Evolutionary conservation across 495 filamentous ascomycete species (phyloP).

Genomic region (Saxophila tyrrhenica): DNA sequence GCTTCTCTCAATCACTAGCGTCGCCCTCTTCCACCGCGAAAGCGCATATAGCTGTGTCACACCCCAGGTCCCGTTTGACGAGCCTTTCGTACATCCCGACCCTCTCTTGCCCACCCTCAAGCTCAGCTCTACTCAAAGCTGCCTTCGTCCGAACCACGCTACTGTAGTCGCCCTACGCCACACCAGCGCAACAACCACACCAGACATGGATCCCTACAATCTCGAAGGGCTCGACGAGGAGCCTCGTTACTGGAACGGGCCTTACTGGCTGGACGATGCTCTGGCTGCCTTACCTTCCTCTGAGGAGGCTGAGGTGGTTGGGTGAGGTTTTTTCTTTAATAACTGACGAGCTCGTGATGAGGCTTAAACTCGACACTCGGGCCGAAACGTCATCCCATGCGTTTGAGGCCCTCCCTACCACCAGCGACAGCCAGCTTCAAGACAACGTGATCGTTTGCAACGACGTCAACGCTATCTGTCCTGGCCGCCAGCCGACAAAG

Average conservation of each 20-base stretch:
- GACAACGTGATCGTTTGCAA: not conserved
- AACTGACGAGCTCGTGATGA: not conserved
- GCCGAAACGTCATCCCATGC: no score
- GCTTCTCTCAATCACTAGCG: no score
- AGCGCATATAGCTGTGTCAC: not conserved
- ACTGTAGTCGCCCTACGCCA: not conserved
- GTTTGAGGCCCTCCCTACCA: no score
- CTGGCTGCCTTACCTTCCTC: not conserved
- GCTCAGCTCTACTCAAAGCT: not conserved
- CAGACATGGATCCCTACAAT: not conserved
- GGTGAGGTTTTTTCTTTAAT: slow-evolving; percentile 1
- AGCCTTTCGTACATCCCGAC: not conserved
- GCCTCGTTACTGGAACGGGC: not conserved
- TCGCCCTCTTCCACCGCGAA: not conserved
- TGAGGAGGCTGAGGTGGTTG: not conserved
- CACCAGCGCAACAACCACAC: not conserved
- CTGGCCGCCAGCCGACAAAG: slow-evolving; percentile 1
- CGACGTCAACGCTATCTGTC: not conserved
- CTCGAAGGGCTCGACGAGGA: not conserved
- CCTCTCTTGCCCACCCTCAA: not conserved
- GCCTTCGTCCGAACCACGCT: not conserved
- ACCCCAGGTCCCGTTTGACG: not conserved
- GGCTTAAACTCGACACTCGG: not conserved
- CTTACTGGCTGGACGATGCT: slow-evolving; percentile 1
- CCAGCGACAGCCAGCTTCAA: no score